A percentile compares a stretch with the other conserved stretches of the same genome.
Conservation (phyloP, 2,329 filamentous ascomycete genomes). For the Colletotrichum tamarilloi region DNA sequence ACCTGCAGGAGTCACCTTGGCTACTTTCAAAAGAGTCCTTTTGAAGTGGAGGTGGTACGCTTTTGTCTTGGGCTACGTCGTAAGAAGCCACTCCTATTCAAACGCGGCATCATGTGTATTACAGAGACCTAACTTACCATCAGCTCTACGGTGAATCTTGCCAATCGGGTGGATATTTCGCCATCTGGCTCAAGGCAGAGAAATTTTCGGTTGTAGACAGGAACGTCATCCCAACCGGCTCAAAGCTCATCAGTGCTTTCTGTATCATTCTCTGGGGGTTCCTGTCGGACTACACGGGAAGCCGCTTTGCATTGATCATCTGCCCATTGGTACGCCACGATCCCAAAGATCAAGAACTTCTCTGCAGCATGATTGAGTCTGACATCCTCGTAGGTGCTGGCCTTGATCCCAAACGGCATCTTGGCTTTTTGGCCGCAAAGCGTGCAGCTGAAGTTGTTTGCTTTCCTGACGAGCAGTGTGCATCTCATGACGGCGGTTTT, state of each 20-base stretch:
- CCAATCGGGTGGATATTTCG: slow-evolving; percentile 34
- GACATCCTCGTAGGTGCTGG: background rate
- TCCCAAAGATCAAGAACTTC: no score
- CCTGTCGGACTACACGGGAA: slow-evolving; percentile 36
- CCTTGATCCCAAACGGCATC: slow-evolving; percentile 22
- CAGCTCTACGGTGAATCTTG: slow-evolving; percentile 27
- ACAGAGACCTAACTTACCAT: background rate
- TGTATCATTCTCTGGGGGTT: slow-evolving; percentile 39
- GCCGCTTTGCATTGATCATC: slow-evolving; percentile 11
- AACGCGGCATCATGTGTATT: background rate
- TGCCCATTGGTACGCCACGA: background rate
- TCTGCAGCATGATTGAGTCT: background rate
- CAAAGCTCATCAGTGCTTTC: slow-evolving; percentile 37
- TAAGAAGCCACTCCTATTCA: background rate
- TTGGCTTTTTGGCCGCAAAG: slow-evolving; percentile 14
- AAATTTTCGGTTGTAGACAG: slow-evolving; percentile 40
- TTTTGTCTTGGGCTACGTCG: slow-evolving; percentile 38
- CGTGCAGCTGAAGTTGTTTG: slow-evolving; percentile 9
- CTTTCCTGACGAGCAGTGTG: slow-evolving; percentile 22
- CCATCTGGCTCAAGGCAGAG: slow-evolving; percentile 41
- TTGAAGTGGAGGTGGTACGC: slow-evolving; percentile 36
- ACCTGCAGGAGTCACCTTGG: slow-evolving; percentile 32
- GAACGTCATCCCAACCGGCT: slow-evolving; percentile 40
- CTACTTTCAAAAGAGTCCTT: slow-evolving; percentile 34
- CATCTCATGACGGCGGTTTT: slow-evolving; percentile 29